These are phyloP conservation scores for Hanseniaspora pseudoguilliermondii DNA, from an alignment of 805 yeast species.

Conservation along the genomic window DNA sequence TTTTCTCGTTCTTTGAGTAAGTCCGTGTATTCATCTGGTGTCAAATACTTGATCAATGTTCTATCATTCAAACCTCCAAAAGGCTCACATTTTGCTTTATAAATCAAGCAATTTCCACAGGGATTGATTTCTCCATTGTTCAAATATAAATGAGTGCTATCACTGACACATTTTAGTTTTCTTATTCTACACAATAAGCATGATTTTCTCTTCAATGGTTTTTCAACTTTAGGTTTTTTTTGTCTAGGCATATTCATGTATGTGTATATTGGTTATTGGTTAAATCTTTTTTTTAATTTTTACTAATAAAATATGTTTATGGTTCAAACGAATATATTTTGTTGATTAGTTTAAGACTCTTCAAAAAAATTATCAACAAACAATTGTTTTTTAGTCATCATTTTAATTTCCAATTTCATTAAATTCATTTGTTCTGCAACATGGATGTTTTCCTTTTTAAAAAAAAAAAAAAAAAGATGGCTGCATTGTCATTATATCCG, in stretches of 20 bases:
- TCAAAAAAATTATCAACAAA: too few relatives aligned
- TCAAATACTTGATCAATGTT: background rate
- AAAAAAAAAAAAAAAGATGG: too few relatives aligned
- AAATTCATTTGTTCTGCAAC: too few relatives aligned
- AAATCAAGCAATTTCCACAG: conserved; percentile 10
- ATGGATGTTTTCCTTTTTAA: too few relatives aligned
- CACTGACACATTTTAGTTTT: conserved; percentile 7
- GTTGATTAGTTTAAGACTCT: too few relatives aligned
- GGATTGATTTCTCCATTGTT: conserved; percentile 5
- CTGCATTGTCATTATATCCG: too few relatives aligned
- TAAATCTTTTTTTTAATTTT: background rate
- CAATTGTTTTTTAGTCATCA: too few relatives aligned
- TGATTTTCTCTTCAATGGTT: background rate
- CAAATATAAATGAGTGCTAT: background rate
- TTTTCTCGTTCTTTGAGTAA: background rate
- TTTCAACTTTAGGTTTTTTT: background rate
- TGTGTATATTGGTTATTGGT: background rate
- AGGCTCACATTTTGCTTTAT: conserved; percentile 2
- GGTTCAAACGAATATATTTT: too few relatives aligned
- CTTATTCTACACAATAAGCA: conserved; percentile 11
- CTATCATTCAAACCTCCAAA: conserved; percentile 1
- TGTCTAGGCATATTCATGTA: background rate
- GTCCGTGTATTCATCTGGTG: background rate
- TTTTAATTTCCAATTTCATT: too few relatives aligned
- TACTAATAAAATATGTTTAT: too few relatives aligned